A percentile compares a stretch with the other conserved stretches of the same genome.
phyloP scores from a whole-genome alignment of 495 filamentous ascomycete species.

The Lophium mytilinum region DNA sequence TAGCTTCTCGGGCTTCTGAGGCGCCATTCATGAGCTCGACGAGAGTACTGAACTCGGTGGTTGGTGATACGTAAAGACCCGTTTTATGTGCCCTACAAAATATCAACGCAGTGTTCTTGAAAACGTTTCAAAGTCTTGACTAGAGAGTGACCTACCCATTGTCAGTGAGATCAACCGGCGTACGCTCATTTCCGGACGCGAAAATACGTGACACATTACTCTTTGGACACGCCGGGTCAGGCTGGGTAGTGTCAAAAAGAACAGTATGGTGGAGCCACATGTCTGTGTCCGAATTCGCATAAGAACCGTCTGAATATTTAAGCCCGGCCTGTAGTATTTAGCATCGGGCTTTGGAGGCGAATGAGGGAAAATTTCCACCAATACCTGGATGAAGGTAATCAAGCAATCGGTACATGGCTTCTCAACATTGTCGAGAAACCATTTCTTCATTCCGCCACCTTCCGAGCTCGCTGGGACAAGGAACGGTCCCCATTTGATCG shows the following conservation, averaged over 20 bases:
- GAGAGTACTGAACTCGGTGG: background rate
- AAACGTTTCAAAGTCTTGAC: background rate
- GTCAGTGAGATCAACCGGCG: conserved; percentile 7
- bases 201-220: conserved; percentile 10
- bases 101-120: no score
- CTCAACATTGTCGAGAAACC: background rate
- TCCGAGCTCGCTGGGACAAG: background rate
- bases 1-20: background rate
- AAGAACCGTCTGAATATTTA: conserved; percentile 12
- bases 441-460: background rate
- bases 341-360: background rate
- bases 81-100: background rate
- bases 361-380: background rate
- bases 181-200: conserved; percentile 18
- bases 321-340: conserved; percentile 5
- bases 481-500: background rate
- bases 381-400: background rate
- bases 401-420: background rate
- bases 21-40: conserved; percentile 20
- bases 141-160: background rate
- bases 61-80: conserved; percentile 1
- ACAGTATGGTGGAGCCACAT: conserved; percentile 22
- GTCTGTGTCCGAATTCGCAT: conserved; percentile 11
- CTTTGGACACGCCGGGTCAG: background rate
- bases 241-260: background rate